phyloP scores from a whole-genome alignment of 2,329 filamentous ascomycete species.

The Trichoderma arundinaceum region DNA sequence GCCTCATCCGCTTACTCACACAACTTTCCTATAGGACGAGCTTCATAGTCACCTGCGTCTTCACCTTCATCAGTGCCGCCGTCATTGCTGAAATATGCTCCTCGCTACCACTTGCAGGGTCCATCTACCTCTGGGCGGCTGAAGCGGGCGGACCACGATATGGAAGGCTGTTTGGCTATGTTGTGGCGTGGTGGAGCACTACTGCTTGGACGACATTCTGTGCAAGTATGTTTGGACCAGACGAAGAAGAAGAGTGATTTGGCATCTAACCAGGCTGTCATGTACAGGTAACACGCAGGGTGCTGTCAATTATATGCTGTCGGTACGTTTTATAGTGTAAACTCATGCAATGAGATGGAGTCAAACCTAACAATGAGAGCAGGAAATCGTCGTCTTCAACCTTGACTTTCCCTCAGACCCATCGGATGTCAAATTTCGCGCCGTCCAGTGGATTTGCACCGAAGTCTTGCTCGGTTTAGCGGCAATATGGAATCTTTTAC shows the following conservation, averaged over 20 bases:
- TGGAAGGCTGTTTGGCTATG: conserved; percentile 62
- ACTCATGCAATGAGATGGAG: background rate
- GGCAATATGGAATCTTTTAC: conserved; percentile 55
- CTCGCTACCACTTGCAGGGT: conserved; percentile 62
- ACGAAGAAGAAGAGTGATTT: conserved; percentile 24
- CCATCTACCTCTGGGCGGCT: conserved; percentile 67
- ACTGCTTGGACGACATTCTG: conserved; percentile 67
- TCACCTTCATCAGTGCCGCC: conserved; percentile 65
- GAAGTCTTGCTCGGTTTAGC: conserved; percentile 58
- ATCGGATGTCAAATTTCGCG: conserved; percentile 61
- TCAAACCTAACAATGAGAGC: background rate
- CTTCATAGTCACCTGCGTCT: conserved; percentile 63
- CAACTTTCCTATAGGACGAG: conserved; percentile 54
- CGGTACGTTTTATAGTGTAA: conserved; percentile 43
- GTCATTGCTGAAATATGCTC: conserved; percentile 67
- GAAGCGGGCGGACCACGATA: conserved; percentile 61
- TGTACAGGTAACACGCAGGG: conserved; percentile 54
- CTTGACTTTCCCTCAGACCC: conserved; percentile 60
- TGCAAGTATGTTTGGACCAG: conserved; percentile 45
- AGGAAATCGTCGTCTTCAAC: conserved; percentile 64
- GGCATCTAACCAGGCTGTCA: background rate
- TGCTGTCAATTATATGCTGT: conserved; percentile 59
- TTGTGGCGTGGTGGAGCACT: conserved; percentile 69
- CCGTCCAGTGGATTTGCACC: conserved; percentile 65
- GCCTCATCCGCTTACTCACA: background rate